Evolutionary conservation across 1,139 yeast genomes (phyloP), one percentile per base, ranked within the genome.

Genomic region (Taphrina confusa): DNA sequence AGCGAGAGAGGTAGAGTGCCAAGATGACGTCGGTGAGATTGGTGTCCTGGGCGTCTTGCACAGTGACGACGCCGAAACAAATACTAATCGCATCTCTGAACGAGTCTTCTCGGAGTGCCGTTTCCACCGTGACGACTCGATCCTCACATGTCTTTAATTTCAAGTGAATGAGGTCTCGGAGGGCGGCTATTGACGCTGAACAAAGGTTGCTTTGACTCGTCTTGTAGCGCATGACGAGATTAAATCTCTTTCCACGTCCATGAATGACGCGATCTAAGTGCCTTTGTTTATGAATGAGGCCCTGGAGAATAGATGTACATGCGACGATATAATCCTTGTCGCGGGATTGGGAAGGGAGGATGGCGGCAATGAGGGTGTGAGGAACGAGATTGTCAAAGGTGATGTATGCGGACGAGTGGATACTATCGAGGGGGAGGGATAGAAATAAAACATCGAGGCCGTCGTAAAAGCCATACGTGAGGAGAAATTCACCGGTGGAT

Each of bases 401-500:
- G 25, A 37, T n/a, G 42, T n/a, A n/a, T n/a, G n/a, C n/a, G n/a
- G n/a, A n/a, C n/a, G n/a, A n/a, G n/a, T n/a, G n/a, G n/a, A n/a
- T n/a, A n/a, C n/a, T n/a, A n/a, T n/a, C n/a, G n/a, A n/a, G n/a
- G 25, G 45, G 45, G 12, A 39, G 28, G 8, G 14, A n/a, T 11
- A 45, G 50, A 1, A 37, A 9, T 3, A 45, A 14, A 23, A 30
- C 42, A 5, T 34, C 33, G 22, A 30, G 30, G 18, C 36, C 56
- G 18, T 47, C n/a, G 33, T 50, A 47, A 55, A 61, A 61, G 9
- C 62, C 63, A 66, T 82, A 81, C 0, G 81, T 84, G 40, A 82
- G 68, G 4, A 82, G 71, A 30, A 85, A 75, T 66, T 88, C 96
- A 68, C 86, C 89, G 68, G 90, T 90, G 0, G 94, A 85, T 69